Percentiles rank a stretch among this genome's conserved stretches.
phyloP scores from a whole-genome alignment of 352 stramenopile genomes.

The Pythium phragmitis region DNA sequence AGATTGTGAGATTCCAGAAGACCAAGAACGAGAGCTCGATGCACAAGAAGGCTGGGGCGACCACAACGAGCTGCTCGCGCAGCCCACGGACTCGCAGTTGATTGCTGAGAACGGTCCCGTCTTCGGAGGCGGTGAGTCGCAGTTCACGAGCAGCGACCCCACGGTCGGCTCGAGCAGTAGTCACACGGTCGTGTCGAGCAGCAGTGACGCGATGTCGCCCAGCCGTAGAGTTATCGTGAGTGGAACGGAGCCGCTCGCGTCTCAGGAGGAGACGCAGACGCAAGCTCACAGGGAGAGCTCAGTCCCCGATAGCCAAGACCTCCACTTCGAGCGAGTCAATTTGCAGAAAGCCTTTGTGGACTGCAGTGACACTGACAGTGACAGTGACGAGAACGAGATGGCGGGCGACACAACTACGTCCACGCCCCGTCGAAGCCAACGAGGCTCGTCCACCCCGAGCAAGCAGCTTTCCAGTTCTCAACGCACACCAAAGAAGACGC shows the following conservation, averaged over 20 bases:
- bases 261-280: background rate
- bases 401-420: conserved; percentile 5
- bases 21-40: conserved; percentile 55
- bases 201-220: background rate
- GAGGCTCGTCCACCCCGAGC: background rate
- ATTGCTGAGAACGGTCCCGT: conserved; percentile 62
- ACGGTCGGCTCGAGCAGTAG: conserved; percentile 12
- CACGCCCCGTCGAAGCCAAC: conserved; percentile 3
- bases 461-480: background rate
- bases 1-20: conserved; percentile 59
- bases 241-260: conserved; percentile 11
- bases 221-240: conserved; percentile 2
- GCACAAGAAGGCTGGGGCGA: conserved; percentile 53
- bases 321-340: conserved; percentile 50
- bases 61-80: background rate
- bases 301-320: conserved; percentile 34
- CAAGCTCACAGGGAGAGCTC: background rate
- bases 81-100: conserved; percentile 62
- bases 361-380: conserved; percentile 49
- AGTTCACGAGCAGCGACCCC: conserved; percentile 1
- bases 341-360: conserved; percentile 51
- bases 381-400: conserved; percentile 27
- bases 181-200: conserved; percentile 18
- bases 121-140: conserved; percentile 13
- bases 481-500: background rate